These are phyloP conservation scores for Fraxinus dipetala DNA, from an alignment of 305 asterid species.

Conservation along the genomic window DNA sequence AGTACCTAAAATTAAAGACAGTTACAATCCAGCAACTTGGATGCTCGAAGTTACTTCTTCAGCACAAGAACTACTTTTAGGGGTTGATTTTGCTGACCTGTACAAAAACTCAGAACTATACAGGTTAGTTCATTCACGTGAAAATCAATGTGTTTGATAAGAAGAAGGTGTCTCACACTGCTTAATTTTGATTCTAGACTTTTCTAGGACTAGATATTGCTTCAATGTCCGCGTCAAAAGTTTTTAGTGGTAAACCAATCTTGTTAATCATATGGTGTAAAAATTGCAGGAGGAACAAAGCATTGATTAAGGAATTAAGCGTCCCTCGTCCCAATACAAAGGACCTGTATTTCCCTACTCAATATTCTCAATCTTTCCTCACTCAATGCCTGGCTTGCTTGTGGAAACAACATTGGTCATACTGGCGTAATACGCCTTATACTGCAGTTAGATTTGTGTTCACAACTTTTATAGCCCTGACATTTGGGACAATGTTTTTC, in stretches of 20 bases:
- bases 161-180: neutral
- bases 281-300: slow-evolving; percentile 49
- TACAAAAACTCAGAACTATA: slow-evolving; percentile 55
- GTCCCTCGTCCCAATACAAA: slow-evolving; percentile 47
- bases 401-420: slow-evolving; percentile 65
- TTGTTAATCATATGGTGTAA: neutral
- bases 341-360: slow-evolving; percentile 39
- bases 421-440: slow-evolving; percentile 58
- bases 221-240: neutral
- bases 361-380: slow-evolving; percentile 48
- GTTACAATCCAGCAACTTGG: slow-evolving; percentile 71
- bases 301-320: slow-evolving; percentile 43
- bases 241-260: neutral
- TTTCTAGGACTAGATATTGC: neutral
- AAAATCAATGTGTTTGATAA: neutral
- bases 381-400: slow-evolving; percentile 54
- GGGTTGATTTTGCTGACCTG: slow-evolving; percentile 42
- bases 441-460: slow-evolving; percentile 54
- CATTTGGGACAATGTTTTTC: slow-evolving; percentile 57
- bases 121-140: slow-evolving; percentile 27
- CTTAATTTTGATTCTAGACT: neutral
- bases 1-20: slow-evolving; percentile 52
- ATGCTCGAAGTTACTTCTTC: slow-evolving; percentile 60
- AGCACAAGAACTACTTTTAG: slow-evolving; percentile 50
- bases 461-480: slow-evolving; percentile 50